phyloP scores from a whole-genome alignment of 1,284 basidiomycete genomes.

The Trichosporon coremiiforme region DNA sequence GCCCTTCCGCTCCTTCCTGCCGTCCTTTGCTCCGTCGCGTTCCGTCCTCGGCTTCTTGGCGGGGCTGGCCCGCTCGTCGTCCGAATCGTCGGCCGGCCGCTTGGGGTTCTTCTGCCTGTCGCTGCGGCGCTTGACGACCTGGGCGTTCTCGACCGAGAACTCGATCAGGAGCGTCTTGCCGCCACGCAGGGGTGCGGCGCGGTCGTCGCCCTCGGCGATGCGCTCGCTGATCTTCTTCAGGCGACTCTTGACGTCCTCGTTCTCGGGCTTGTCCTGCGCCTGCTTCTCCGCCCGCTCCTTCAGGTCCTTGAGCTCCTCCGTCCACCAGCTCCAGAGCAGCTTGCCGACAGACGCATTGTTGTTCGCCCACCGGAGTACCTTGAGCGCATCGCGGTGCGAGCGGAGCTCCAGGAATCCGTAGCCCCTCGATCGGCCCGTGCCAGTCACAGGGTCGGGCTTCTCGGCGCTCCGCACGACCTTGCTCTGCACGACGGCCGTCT shows the following conservation, averaged over 20 bases:
- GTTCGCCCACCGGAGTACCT: constrained; percentile 91
- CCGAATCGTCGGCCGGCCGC: constrained; percentile 23
- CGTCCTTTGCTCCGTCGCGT: too few relatives aligned
- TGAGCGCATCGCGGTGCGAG: constrained; percentile 82
- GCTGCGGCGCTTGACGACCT: constrained; percentile 59
- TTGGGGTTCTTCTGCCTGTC: constrained; percentile 24
- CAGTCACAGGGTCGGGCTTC: constrained; percentile 81
- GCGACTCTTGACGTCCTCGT: constrained; percentile 52
- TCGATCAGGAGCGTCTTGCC: constrained; percentile 77
- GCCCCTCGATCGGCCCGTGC: constrained; percentile 82
- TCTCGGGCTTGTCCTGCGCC: constrained; percentile 58
- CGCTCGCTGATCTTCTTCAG: constrained; percentile 58
- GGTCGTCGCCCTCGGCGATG: constrained; percentile 47
- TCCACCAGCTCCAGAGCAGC: constrained; percentile 79
- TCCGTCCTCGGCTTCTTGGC: too few relatives aligned
- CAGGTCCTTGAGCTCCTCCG: constrained; percentile 72
- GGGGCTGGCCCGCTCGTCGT: constrained; percentile 15
- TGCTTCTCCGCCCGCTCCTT: constrained; percentile 63
- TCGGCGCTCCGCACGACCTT: constrained; percentile 83
- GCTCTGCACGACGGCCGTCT: constrained; percentile 70
- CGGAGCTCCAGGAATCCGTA: constrained; percentile 96
- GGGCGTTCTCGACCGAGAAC: constrained; percentile 90
- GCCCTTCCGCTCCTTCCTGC: too few relatives aligned
- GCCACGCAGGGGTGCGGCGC: constrained; percentile 53
- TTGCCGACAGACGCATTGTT: constrained; percentile 71